Conservation (phyloP, 2,329 filamentous ascomycete genomes). For the Chrysoporthe deuterocubensis region DNA sequence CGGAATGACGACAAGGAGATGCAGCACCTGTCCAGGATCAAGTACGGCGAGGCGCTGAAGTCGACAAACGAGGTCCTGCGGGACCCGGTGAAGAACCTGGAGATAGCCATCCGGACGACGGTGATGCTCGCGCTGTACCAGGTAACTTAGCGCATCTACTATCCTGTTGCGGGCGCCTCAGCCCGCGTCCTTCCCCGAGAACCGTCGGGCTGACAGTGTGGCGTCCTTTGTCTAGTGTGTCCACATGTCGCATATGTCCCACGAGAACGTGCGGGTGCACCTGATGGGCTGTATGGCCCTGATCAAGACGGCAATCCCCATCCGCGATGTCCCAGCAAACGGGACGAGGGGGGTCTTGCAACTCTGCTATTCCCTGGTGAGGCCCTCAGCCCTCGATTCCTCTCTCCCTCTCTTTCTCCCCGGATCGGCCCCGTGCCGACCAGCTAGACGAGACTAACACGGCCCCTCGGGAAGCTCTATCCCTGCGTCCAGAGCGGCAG, state of each 20-base stretch:
- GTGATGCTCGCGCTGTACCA: conserved; percentile 66
- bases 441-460: background rate
- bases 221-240: conserved; percentile 3
- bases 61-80: conserved; percentile 49
- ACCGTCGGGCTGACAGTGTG: background rate
- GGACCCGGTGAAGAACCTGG: conserved; percentile 40
- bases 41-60: conserved; percentile 58
- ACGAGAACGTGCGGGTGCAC: conserved; percentile 59
- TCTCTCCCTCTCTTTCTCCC: conserved; percentile 21
- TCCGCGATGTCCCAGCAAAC: conserved; percentile 42
- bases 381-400: conserved; percentile 24
- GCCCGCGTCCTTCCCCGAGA: background rate
- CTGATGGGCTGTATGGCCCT: conserved; percentile 63
- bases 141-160: conserved; percentile 43
- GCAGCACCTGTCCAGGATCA: conserved; percentile 51
- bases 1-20: conserved; percentile 51
- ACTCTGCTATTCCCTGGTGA: conserved; percentile 60
- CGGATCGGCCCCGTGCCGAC: conserved; percentile 22
- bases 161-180: conserved; percentile 13
- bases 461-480: conserved; percentile 44
- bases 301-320: conserved; percentile 51
- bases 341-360: conserved; percentile 59
- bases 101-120: conserved; percentile 55
- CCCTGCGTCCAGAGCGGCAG: conserved; percentile 46
- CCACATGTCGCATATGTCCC: conserved; percentile 42